These are phyloP conservation scores for Xylaria sp. DNA, from an alignment of 2,329 filamentous ascomycete species.

Conservation along the genomic window DNA sequence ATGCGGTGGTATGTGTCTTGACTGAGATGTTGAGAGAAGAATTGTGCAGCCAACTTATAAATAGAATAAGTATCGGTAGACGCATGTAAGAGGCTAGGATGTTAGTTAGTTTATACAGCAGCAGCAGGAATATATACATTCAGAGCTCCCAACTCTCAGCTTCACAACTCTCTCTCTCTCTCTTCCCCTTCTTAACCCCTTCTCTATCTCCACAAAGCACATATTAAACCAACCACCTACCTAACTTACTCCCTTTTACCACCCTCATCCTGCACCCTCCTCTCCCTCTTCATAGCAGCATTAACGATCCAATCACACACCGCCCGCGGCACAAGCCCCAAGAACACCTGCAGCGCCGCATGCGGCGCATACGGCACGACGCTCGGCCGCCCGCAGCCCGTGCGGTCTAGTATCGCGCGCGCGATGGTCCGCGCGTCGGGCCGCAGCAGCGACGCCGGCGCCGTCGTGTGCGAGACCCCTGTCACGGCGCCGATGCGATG, in stretches of 20 bases:
- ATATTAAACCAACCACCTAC: neutral
- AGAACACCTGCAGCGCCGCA: slow-evolving; percentile 34
- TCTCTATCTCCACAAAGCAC: neutral
- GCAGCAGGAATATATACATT: neutral
- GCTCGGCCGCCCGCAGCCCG: slow-evolving; percentile 35
- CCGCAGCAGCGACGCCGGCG: slow-evolving; percentile 30
- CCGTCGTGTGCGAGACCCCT: slow-evolving; percentile 28
- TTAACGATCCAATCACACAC: slow-evolving; percentile 25
- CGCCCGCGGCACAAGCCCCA: slow-evolving; percentile 24
- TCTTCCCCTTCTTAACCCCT: neutral
- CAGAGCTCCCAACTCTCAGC: neutral
- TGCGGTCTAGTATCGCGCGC: slow-evolving; percentile 35
- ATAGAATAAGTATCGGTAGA: neutral
- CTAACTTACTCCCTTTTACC: slow-evolving; percentile 16
- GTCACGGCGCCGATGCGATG: slow-evolving; percentile 40
- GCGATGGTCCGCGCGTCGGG: slow-evolving; percentile 40
- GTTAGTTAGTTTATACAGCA: neutral
- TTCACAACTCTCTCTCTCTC: neutral
- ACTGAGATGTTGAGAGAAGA: neutral
- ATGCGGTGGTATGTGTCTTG: neutral
- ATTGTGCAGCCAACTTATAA: too few species aligned
- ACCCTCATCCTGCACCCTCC: slow-evolving; percentile 16
- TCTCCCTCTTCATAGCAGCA: slow-evolving; percentile 32
- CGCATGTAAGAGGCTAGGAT: neutral
- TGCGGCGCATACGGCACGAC: slow-evolving; percentile 43